phyloP scores from a whole-genome alignment of 352 stramenopile genomes.

The Phytophthora chlamydospora region DNA sequence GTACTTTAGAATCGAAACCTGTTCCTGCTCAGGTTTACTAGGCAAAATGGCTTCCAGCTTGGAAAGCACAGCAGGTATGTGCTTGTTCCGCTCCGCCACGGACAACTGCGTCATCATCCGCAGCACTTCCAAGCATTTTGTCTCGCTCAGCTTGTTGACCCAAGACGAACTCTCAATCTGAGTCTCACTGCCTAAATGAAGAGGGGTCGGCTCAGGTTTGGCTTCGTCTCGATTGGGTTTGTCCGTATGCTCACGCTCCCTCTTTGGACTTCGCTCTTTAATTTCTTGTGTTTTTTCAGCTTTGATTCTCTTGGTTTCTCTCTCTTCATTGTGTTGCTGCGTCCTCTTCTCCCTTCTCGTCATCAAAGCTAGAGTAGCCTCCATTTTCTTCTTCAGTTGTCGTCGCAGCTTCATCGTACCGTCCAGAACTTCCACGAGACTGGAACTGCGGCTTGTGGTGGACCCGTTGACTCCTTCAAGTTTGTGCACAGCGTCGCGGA shows the following conservation, averaged over 20 bases:
- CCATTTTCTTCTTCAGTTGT: not conserved
- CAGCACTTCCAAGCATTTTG: conserved; percentile 2
- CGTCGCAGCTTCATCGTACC: not conserved
- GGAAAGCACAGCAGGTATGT: not conserved
- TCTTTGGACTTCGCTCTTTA: too few relatives aligned
- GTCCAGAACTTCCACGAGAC: conserved; percentile 2
- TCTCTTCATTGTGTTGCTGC: too few relatives aligned
- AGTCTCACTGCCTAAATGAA: too few relatives aligned
- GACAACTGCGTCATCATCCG: conserved; percentile 6
- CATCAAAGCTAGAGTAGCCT: not conserved
- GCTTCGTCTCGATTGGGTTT: too few relatives aligned
- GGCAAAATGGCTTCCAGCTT: conserved; percentile 1
- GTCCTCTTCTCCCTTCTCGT: not conserved
- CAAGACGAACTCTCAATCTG: not conserved
- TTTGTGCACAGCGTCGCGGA: conserved; percentile 14
- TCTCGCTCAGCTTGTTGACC: not conserved
- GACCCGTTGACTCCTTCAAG: not conserved
- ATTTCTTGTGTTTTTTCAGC: too few relatives aligned
- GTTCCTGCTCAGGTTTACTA: not conserved
- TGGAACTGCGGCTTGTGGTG: conserved; percentile 3
- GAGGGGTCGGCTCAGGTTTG: too few relatives aligned
- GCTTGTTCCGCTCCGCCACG: not conserved
- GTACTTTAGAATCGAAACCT: conserved; percentile 8
- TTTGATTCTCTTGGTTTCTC: too few relatives aligned
- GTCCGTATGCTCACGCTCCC: too few relatives aligned